Evolutionary conservation across 768 basidiomycete genomes (phyloP), one percentile per base, ranked within the genome.

Genomic region (Pisolithus marmoratus): DNA sequence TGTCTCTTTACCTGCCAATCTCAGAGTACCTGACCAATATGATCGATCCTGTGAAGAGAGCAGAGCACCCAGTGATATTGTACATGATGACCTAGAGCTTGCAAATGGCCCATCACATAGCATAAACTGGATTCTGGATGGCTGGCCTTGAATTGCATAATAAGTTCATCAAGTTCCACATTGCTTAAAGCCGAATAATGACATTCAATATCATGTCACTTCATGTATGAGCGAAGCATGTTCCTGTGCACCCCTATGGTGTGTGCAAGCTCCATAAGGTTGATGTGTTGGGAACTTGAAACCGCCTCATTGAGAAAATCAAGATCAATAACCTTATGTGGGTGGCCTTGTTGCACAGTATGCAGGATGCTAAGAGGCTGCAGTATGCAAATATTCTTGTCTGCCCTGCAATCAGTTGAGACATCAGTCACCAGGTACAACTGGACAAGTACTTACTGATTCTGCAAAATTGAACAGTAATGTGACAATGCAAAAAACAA

Each of bases 61-160:
- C 64, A 61, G 19, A 49, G 46, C 0, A 72, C 62, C 3, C 61
- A 46, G 0, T 31, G 23, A n/a, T 54, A n/a, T 4, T 67, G 62
- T 3, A 74, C 40, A 51, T 64, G 60, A 8, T 70, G 26, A 0
- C 61, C 65, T 8, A 46, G 34, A 2, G 52, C 20, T 4, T 61
- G 50, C 17, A 74, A 53, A 54, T 70, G 67, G 0, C 68, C 70
- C 7, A 60, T 41, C 1, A 69, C 34, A 48, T 73, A 68, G 0
- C 53, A 38, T 8, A 65, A 45, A 0, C 72, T 69, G 17, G 68
- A 64, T 4, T 58, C 48, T 5, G 67, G 68, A 31, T 12, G 11
- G 31, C 8, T 2, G 4, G 31, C 11, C 12, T 31, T 31, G 31
- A 31, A 31, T 12, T 14, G 11, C 9, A 14, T 31, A 31, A 31